Evolutionary conservation across 768 basidiomycete genomes (phyloP).

Genomic region (Lactarius psammicola): DNA sequence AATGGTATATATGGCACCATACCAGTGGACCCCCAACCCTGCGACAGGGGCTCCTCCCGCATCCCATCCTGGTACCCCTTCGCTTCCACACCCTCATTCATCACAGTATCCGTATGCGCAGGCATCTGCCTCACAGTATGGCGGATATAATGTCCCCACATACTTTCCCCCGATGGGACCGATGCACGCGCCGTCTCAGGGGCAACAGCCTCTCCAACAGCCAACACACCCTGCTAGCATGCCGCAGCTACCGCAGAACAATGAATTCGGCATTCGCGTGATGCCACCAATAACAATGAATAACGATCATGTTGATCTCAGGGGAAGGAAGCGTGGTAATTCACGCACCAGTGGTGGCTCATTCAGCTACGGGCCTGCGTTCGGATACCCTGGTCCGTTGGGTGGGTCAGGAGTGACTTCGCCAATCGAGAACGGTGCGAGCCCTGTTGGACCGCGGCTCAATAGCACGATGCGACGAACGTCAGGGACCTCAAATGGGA

Average conservation of each 20-base stretch:
- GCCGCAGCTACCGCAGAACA: constrained; percentile 15
- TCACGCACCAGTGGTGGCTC: constrained; percentile 33
- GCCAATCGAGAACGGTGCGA: constrained; percentile 34
- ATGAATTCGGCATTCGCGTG: constrained; percentile 33
- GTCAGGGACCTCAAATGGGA: constrained; percentile 49
- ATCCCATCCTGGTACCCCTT: constrained; percentile 38
- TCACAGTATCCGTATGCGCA: constrained; percentile 37
- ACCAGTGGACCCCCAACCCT: constrained; percentile 20
- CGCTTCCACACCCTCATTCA: constrained; percentile 35
- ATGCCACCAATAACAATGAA: constrained; percentile 36
- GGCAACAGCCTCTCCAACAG: constrained; percentile 30
- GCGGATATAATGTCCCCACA: constrained; percentile 15
- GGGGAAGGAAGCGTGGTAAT: constrained; percentile 25
- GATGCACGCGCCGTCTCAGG: constrained; percentile 22
- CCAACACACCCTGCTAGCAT: constrained; percentile 36
- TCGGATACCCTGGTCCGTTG: constrained; percentile 44
- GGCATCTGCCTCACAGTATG: constrained; percentile 36
- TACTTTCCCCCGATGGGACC: constrained; percentile 15
- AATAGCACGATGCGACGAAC: constrained; percentile 49
- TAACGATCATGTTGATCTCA: constrained; percentile 37
- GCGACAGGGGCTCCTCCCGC: constrained; percentile 34
- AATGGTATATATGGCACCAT: constrained; percentile 35
- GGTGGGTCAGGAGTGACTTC: constrained; percentile 19
- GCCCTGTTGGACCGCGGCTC: constrained; percentile 65
- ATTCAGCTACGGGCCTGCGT: constrained; percentile 71